Evolutionary conservation across 1,284 basidiomycete genomes (phyloP).

Genomic region (Mycosarcoma maydis): DNA sequence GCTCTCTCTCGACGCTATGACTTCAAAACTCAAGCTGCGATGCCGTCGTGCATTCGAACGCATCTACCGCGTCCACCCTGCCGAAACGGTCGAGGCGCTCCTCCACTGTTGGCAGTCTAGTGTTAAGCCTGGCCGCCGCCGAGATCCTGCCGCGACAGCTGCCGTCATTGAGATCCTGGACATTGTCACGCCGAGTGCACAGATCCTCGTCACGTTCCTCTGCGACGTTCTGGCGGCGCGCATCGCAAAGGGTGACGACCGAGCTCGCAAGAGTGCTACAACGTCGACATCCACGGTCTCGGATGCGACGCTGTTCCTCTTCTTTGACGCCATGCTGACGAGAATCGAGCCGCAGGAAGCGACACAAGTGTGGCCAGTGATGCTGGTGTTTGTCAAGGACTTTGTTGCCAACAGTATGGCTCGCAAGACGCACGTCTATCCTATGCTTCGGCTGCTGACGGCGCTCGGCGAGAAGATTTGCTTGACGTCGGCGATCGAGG

Average conservation of each 20-base stretch:
- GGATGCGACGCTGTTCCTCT: constrained; percentile 74
- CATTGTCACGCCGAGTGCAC: constrained; percentile 82
- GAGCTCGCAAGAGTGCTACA: constrained; percentile 16
- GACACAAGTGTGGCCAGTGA: constrained; percentile 82
- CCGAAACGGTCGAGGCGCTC: constrained; percentile 82
- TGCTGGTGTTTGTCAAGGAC: constrained; percentile 83
- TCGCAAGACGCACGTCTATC: constrained; percentile 73
- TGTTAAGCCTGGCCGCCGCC: constrained; percentile 6
- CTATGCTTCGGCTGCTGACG: constrained; percentile 81
- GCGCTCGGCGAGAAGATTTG: constrained; percentile 84
- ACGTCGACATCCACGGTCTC: constrained; percentile 8
- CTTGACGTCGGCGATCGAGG: constrained; percentile 84
- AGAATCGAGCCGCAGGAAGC: constrained; percentile 87
- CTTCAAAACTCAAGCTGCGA: constrained; percentile 26
- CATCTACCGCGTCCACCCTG: constrained; percentile 81
- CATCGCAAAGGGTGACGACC: constrained; percentile 69
- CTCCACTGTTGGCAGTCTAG: constrained; percentile 77
- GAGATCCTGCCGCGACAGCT: background rate
- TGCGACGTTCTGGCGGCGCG: constrained; percentile 73
- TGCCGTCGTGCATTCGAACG: constrained; percentile 73
- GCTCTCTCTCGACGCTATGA: constrained; percentile 40
- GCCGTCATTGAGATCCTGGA: constrained; percentile 82
- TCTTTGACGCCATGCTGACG: constrained; percentile 86
- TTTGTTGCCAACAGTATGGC: constrained; percentile 70
- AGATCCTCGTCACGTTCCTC: constrained; percentile 86